Conservation (phyloP, 1,284 basidiomycete species). For the Malassezia dermatis region DNA sequence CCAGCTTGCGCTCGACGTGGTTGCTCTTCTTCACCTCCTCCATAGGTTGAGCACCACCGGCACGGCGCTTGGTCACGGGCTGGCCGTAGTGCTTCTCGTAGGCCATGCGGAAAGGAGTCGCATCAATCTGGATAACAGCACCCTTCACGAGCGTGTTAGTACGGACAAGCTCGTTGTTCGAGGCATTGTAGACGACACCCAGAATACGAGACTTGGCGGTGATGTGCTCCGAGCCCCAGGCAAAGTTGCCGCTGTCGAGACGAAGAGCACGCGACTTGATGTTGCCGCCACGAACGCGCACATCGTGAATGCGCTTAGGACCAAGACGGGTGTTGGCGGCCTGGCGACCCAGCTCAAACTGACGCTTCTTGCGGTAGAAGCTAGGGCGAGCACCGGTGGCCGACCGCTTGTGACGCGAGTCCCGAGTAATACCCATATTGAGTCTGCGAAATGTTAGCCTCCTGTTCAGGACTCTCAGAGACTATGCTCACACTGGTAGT, state of each 20-base stretch:
- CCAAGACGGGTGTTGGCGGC: conserved; percentile 48
- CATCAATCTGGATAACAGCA: conserved; percentile 47
- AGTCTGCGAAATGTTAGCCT: conserved; percentile 14
- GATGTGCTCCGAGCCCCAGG: conserved; percentile 48
- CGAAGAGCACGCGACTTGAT: conserved; percentile 47
- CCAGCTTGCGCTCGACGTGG: conserved; percentile 36
- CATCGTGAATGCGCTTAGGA: conserved; percentile 46
- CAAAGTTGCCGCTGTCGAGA: conserved; percentile 48
- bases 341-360: conserved; percentile 47
- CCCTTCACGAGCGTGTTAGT: conserved; percentile 49
- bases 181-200: conserved; percentile 48
- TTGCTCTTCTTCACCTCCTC: conserved; percentile 40
- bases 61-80: conserved; percentile 46
- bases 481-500: not conserved
- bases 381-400: conserved; percentile 45
- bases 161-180: conserved; percentile 48
- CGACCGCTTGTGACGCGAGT: conserved; percentile 48
- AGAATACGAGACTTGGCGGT: conserved; percentile 48
- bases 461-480: not conserved
- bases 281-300: conserved; percentile 47
- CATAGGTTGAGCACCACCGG: conserved; percentile 27
- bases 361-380: conserved; percentile 48
- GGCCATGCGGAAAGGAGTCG: conserved; percentile 47
- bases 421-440: conserved; percentile 48
- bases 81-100: conserved; percentile 49